Base-by-base conservation (phyloP, 805 yeast genomes). In the Lachancea nothofagi region DNA sequence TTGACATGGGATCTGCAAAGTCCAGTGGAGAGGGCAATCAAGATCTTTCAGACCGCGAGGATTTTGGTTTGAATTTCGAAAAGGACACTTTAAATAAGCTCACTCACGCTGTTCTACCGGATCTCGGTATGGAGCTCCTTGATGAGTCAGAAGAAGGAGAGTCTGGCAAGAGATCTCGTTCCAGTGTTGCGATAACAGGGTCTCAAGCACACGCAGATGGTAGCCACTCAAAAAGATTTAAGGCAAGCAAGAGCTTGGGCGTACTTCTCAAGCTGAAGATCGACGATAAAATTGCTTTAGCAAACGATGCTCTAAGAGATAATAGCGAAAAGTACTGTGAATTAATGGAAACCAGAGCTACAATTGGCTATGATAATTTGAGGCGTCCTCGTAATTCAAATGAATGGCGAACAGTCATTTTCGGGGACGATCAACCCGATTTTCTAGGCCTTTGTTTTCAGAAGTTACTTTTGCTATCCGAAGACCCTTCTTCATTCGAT, bases 231-330 rank as follows among this genome's bases (percentile, higher is more conserved):
- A 35, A 28, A 12, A 35, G 28, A 26, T 19, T 10, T 5, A 20
- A 28, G 24, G 26, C 12, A 27, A 14, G 15, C 6, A 20, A 3
- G 15, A 7, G 10, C 38, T 7, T 13, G 14, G 32, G 12, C 13
- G 10, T 7, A 22, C 22, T 23, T 7, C 21, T 29, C 25, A 22
- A 15, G 7, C 15, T 43, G 12, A 36, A 27, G 38, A 7, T 41
- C 20, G 64, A 59, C 43, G 53, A 45, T 22, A 47, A 47, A 30
- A 57, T 50, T 2, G 55, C 59, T 13, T 27, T 53, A 10, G 34
- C 50, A 5, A 59, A 60, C 3, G 62, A 57, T 3, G 34, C 33
- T 10, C 41, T 59, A 23, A 47, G 59, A 37, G 33, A 34, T 9
- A 50, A 54, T 27, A 49, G 48, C 43, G 53, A 43, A 9, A 33